Conservation (phyloP, 2,329 filamentous ascomycete genomes). For the Dothideomycetes sp. region DNA sequence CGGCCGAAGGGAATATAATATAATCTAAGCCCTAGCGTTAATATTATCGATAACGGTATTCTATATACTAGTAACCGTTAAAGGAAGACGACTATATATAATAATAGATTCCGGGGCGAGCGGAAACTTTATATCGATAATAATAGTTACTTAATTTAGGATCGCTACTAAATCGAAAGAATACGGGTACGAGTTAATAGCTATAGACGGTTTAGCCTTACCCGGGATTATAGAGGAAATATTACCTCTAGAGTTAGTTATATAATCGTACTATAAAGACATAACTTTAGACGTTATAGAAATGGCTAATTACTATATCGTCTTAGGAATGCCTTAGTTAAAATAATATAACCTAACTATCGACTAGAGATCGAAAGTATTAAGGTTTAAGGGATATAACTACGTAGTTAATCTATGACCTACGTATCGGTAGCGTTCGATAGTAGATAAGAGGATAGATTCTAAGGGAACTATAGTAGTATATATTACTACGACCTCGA, state of each 20-base stretch:
- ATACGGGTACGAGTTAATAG: conserved; percentile 13
- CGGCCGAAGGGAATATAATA: too few species aligned
- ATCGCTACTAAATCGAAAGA: conserved; percentile 11
- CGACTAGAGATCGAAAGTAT: conserved; percentile 15
- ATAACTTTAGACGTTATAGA: conserved; percentile 14
- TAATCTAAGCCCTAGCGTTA: too few species aligned
- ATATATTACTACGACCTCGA: not conserved
- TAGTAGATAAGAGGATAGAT: conserved; percentile 15
- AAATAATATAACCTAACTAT: conserved; percentile 14
- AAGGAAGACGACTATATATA: too few species aligned
- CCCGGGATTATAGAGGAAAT: conserved; percentile 14
- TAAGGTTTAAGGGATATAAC: conserved; percentile 14
- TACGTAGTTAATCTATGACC: conserved; percentile 12
- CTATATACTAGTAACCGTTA: too few species aligned
- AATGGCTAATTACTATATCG: conserved; percentile 15
- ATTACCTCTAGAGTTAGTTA: conserved; percentile 12
- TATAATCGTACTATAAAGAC: conserved; percentile 14
- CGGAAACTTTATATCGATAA: too few species aligned
- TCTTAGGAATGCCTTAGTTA: conserved; percentile 16
- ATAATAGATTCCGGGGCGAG: too few species aligned
- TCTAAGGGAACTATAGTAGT: conserved; percentile 5
- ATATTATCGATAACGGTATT: too few species aligned
- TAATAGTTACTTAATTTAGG: too few species aligned
- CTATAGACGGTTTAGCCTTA: conserved; percentile 14
- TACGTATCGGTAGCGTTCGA: conserved; percentile 8